Base-by-base conservation (phyloP, 1,139 yeast species). In the Scheffersomyces lignicola region DNA sequence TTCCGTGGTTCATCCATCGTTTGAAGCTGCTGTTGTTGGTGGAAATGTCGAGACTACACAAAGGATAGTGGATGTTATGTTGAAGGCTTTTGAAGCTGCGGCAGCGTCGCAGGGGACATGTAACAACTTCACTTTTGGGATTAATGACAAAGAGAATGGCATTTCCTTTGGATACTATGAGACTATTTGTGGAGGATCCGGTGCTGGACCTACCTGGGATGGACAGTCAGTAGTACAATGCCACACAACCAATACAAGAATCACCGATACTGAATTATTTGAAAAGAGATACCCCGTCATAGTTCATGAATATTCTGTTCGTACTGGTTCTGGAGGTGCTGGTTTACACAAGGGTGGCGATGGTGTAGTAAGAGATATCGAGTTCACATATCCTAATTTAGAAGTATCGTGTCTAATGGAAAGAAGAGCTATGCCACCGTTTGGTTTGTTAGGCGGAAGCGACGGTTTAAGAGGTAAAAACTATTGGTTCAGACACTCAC, bases 21-120 rank as follows among this genome's bases (percentile, higher is more conserved):
- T 69, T 26, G 87, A 83, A 32, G 92, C 92, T 12, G 96, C 95
- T 1, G 89, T 84, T 3, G 94, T 85, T 7, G 96, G 95, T 18
- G 95, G 95, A 6, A 87, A 86, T 54, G 94, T 85, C n/a, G 83
- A 83, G 56, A 86, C 95, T 0, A 80, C 92, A 2, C 95, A 87
- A 58, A 69, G 95, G 42, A 79, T 87, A 28, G 84, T 88, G 2
- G 95, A 86, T 57, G 89, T 83, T 3, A 73, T 86, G 40, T 66
- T 87, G 49, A 78, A 78, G 47, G 88, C 95, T 0, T 85, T 86
- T 52, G 71, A 75, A 42, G 85, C 86, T 5, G 83, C 85, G 52
- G 95, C 76, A 10, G 75, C 72, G 6, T 69, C 76, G 3, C 76
- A 70, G 45, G 74, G 75, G 6, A 69, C 76, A 26, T 69, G 76